Evolutionary conservation across 2,329 filamentous ascomycete genomes (phyloP).

Genomic region (Teratosphaeria viscida): DNA sequence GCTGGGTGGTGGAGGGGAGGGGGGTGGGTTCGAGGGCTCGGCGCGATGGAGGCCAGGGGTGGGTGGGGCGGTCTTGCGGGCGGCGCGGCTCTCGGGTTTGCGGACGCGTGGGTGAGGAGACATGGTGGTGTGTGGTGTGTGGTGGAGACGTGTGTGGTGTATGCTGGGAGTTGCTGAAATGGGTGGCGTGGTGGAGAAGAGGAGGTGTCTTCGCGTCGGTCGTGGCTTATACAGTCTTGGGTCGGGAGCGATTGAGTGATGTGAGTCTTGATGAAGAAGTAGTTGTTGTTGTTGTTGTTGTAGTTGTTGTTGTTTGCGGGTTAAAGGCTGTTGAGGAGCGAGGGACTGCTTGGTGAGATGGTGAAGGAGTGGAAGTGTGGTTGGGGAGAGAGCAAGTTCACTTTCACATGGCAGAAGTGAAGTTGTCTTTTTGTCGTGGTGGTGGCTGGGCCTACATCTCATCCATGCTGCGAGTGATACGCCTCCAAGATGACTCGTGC

Average conservation of each 20-base stretch:
- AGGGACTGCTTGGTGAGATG: not conserved
- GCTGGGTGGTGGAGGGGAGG: not conserved
- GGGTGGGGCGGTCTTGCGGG: not conserved
- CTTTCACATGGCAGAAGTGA: not conserved
- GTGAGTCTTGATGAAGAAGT: not conserved
- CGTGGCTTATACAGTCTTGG: no score
- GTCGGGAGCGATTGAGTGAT: no score
- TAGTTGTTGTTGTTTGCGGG: no score
- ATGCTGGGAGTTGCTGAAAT: no score
- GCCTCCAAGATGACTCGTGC: not conserved
- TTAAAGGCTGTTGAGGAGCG: no score
- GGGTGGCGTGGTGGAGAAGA: not conserved
- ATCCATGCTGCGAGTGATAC: not conserved
- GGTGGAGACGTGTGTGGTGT: not conserved
- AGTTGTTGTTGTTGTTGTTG: no score
- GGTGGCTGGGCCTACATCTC: not conserved
- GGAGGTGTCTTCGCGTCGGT: no score
- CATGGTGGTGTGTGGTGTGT: not conserved
- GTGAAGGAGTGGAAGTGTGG: not conserved
- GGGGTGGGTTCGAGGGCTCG: not conserved
- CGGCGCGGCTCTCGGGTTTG: not conserved
- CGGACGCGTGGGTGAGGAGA: not conserved
- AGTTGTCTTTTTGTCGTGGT: not conserved
- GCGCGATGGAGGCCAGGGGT: not conserved
- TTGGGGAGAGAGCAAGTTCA: not conserved